Base-by-base conservation (phyloP, 2,329 filamentous ascomycete species). In the Aspergillus sp. region DNA sequence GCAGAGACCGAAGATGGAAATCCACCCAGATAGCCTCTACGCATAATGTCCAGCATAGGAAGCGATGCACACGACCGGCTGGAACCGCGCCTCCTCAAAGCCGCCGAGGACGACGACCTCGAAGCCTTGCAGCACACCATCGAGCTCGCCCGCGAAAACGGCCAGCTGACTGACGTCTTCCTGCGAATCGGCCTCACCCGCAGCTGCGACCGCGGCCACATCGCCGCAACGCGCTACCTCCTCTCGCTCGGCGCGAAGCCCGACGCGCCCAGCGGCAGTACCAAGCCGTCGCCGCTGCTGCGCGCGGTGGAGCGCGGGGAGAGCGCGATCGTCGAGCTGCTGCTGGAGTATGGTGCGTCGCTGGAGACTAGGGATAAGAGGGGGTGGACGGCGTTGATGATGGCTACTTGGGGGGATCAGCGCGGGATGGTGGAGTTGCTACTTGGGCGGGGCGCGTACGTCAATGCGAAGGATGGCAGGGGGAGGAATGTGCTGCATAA, bases 331-430 rank as follows among this genome's bases (percentile, higher is more conserved):
- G 53, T 68, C 25, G 53, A 54, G 36, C 42, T 71, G 29, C 51
- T 72, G 10, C 49, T 60, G 3, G 56, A 59, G 19, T 42, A 53
- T 24, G 53, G 55, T 7, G 54, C 53, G 1, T 47, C 48, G 13
- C 44, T 49, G 3, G 52, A 59, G 30, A 47, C 39, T n/a, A 30
- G 39, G 12, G 69, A 74, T 45, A 61, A 66, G 30, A 68, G 65
- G 35, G 60, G 61, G 4, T 50, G 61, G 11, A 64, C 61, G 25
- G 59, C 56, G 26, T 39, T 66, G 25, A 65, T 64, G 61, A 63
- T 57, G 2, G 63, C 63, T 4, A 62, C 63, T 5, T 64, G 57
- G 58, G 56, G 51, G 36, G 63, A 63, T 16, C 60, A 65, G 36
- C 49, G 49, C 30, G 49, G 60, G 29, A 45, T 64, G 2, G 41